Evolutionary conservation across 2,329 filamentous ascomycete genomes (phyloP), one percentile per base, ranked within the genome.

Genomic region (Epichloe sibirici): DNA sequence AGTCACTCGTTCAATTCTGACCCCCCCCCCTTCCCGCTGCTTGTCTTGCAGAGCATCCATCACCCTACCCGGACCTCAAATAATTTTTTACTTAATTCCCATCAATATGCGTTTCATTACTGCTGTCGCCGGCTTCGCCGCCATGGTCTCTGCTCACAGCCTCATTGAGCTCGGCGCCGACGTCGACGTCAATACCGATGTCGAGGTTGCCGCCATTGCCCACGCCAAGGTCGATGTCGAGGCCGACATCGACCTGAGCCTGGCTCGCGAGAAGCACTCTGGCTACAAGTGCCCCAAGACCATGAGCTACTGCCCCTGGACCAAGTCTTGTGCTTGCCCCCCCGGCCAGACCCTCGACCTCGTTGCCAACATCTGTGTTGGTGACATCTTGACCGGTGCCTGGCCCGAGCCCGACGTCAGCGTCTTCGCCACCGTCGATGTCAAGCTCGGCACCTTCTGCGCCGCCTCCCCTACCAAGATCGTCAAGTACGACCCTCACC

Each of bases 261-360:
- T 59, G 39, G 56, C 61, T 46, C 59, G 59, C 45, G 57, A 54
- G 47, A 53, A 48, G 25, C 49, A 51, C 40, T 12, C 7, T 43
- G 45, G 51, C 56, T 69, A 66, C 62, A 52, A 53, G 40, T 70
- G 67, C 61, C 67, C 66, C 38, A 53, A 51, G 12, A 54, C 55
- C 58, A 69, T 69, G 67, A 55, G 49, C 57, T 70, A 70, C 64
- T 65, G 63, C 60, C 61, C 63, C 54, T 70, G 67, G 67, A 64
- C 62, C 54, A 65, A 64, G 58, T 52, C 72, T 35, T 76, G 74
- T 62, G 61, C 73, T 15, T 74, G 74, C 54, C 55, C 66, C 13
- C 66, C 70, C 13, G 73, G 71, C 53, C 65, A 70, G 61, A 61
- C 65, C 51, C 68, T 67, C 55, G 69, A 74, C 44, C 55, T 65